Base-by-base conservation (phyloP, 805 yeast genomes). In the Teunomyces atbi region DNA sequence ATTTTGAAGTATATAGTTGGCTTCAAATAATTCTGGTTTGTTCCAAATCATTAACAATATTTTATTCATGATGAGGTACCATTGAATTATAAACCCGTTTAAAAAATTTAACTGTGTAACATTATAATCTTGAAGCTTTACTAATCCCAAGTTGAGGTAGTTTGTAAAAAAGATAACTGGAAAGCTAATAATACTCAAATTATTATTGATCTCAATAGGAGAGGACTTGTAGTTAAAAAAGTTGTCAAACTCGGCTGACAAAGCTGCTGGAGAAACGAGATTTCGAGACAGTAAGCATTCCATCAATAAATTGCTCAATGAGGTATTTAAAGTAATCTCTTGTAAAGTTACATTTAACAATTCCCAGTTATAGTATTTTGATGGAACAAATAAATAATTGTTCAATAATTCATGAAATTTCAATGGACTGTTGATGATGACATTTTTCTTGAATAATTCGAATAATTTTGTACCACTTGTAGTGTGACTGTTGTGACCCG, bases 361-460 rank as follows among this genome's bases (percentile, higher is more conserved):
- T 8, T 64, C 59, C 78, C 82, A 75, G 46, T 77, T 77, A 39
- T 63, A 63, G 8, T 59, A 58, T 26, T 65, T 57, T 6, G 62
- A 54, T 4, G 77, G 79, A 12, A 75, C 52, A 40, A 74, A 66
- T 5, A 78, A 59, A 51, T 80, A 79, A 47, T 72, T 74, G 20
- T 73, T 66, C 13, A 81, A 62, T 45, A 80, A 61, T 50, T 79
- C 83, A 40, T 71, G 77, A 47, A 76, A 74, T 36, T 73, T 74
- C 19, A 70, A 55, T 1, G 84, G 82, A 44, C 81, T 75, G 46
- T 71, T 76, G 42, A 78, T 62, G n/a, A 79, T 57, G 19, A 79
- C 54, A 47, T 73, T 74, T 49, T 79, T 71, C 53, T 78, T 79
- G 44, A 76, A 66, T 19, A 79, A 58, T 39, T 69, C 64, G 42